Conservation (phyloP, 352 stramenopile genomes). For the Achlya hypogyna region DNA sequence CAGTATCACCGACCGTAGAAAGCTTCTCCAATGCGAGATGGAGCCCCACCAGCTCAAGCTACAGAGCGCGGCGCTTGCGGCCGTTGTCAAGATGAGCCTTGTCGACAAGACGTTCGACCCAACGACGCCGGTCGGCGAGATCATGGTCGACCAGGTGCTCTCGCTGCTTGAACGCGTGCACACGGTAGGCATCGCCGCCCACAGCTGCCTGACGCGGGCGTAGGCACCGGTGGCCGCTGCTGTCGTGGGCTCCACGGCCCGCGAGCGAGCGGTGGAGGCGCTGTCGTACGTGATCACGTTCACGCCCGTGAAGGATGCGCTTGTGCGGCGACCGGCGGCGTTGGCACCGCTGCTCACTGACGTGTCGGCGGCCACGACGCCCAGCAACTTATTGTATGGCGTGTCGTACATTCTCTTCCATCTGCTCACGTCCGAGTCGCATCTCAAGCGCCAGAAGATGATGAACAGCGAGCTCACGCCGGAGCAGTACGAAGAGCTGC, state of each 20-base stretch:
- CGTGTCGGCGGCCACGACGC: constrained; percentile 3
- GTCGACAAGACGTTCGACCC: constrained; percentile 75
- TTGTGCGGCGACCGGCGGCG: constrained; percentile 26
- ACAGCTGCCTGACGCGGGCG: constrained; percentile 22
- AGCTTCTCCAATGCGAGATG: constrained; percentile 54
- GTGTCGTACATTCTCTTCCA: constrained; percentile 92
- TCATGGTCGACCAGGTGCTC: constrained; percentile 64
- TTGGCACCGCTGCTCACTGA: constrained; percentile 4
- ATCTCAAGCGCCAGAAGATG: constrained; percentile 94
- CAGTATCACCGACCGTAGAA: constrained; percentile 12
- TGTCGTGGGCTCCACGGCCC: constrained; percentile 36
- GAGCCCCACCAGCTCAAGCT: constrained; percentile 59
- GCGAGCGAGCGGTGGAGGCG: constrained; percentile 72
- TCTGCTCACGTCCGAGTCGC: constrained; percentile 88
- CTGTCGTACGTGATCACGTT: constrained; percentile 80
- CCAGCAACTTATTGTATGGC: constrained; percentile 88
- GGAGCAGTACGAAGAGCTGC: constrained; percentile 97
- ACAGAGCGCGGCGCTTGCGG: constrained; percentile 60
- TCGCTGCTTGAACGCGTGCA: constrained; percentile 60
- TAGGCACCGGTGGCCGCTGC: constrained; percentile 53
- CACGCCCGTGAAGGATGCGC: constrained; percentile 68
- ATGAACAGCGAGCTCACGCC: constrained; percentile 93
- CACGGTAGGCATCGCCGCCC: constrained; percentile 27
- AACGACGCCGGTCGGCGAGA: constrained; percentile 40
- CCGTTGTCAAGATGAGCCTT: constrained; percentile 74